These are phyloP conservation scores for Amyloporia xantha DNA, from an alignment of 768 basidiomycete genomes.

Conservation along the genomic window DNA sequence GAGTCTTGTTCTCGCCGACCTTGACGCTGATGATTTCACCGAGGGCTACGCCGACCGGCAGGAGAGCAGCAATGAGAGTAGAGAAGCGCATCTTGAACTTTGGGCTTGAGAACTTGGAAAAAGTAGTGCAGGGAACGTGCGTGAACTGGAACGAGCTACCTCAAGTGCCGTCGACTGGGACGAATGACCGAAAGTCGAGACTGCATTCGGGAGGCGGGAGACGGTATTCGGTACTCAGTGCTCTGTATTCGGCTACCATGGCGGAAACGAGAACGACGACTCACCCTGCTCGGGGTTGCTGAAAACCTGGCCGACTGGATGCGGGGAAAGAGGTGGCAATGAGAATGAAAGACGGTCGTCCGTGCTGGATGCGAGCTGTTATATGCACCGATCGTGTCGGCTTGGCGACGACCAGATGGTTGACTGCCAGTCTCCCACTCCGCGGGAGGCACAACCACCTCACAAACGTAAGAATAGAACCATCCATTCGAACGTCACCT, in stretches of 20 bases:
- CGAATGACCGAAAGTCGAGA: conserved; percentile 23
- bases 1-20: conserved; percentile 22
- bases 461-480: too few species aligned
- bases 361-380: not conserved
- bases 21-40: conserved; percentile 23
- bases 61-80: conserved; percentile 31
- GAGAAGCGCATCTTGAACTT: conserved; percentile 46
- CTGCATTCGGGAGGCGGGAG: too few species aligned
- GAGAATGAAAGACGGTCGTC: not conserved
- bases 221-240: too few species aligned
- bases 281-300: conserved; percentile 41
- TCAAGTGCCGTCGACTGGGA: conserved; percentile 13
- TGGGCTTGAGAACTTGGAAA: conserved; percentile 5
- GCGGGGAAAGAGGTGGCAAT: conserved; percentile 14
- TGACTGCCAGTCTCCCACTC: too few species aligned
- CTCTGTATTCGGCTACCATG: not conserved
- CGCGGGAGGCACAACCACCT: too few species aligned
- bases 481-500: too few species aligned
- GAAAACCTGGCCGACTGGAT: conserved; percentile 31
- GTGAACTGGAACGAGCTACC: conserved; percentile 8
- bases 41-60: conserved; percentile 42
- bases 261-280: too few species aligned
- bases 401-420: conserved; percentile 1
- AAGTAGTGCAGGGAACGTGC: conserved; percentile 5
- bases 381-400: not conserved